Percentiles rank a stretch among this genome's conserved stretches.
phyloP scores from a whole-genome alignment of 169 alveolate genomes.

The Babesia caballi region DNA sequence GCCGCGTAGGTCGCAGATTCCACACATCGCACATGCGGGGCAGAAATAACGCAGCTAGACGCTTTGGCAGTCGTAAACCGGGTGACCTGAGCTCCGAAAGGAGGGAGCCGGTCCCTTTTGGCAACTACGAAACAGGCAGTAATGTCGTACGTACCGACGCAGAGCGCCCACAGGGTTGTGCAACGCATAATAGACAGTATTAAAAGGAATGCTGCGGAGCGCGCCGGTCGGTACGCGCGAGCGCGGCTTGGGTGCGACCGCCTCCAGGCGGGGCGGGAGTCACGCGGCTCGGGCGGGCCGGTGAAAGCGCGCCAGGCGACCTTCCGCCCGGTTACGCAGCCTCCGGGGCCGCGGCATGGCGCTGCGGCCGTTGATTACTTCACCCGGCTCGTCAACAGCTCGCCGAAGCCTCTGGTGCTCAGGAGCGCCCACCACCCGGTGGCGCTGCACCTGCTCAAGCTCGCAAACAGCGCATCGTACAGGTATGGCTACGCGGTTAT shows the following conservation, averaged over 20 bases:
- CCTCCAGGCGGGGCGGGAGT: background rate
- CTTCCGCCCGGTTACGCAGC: background rate
- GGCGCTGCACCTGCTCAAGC: constrained; percentile 51
- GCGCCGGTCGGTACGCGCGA: constrained; percentile 17
- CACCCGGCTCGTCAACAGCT: constrained; percentile 61
- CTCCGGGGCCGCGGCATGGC: background rate
- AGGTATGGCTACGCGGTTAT: constrained; percentile 19
- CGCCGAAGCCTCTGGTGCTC: constrained; percentile 59
- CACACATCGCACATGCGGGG: background rate
- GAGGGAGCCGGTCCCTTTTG: too few species aligned
- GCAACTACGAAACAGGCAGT: too few species aligned
- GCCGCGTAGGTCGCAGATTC: constrained; percentile 56
- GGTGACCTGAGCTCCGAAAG: background rate
- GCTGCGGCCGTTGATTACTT: constrained; percentile 17
- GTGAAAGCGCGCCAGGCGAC: background rate
- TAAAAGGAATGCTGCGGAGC: constrained; percentile 21
- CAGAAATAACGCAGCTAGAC: constrained; percentile 55
- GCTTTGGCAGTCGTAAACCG: constrained; percentile 46
- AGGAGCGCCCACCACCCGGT: constrained; percentile 61
- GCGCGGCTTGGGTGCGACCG: background rate
- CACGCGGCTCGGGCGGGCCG: background rate
- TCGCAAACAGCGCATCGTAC: constrained; percentile 54
- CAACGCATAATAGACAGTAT: constrained; percentile 19
- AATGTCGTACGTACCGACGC: constrained; percentile 29
- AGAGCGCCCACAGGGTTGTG: constrained; percentile 6